Evolutionary conservation across 805 yeast genomes (phyloP).

Genomic region (Ogataea philodendri): DNA sequence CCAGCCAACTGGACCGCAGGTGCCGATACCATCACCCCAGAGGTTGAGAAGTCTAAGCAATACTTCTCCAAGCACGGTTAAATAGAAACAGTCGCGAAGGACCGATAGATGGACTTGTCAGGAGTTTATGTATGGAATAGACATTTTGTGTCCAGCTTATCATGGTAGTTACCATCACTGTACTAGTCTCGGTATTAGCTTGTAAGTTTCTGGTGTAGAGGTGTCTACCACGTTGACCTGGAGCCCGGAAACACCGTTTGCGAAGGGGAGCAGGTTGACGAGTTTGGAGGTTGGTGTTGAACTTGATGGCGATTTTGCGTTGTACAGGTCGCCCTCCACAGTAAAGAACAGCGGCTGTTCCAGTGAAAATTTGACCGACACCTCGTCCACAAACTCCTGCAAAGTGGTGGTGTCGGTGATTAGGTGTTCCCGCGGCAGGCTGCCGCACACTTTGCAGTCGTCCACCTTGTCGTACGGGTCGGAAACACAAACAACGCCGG

Average conservation of each 20-base stretch:
- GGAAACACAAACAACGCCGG: conserved; percentile 71
- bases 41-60: conserved; percentile 72
- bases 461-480: conserved; percentile 59
- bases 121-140: neutral
- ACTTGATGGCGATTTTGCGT: conserved; percentile 16
- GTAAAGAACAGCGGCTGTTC: conserved; percentile 24
- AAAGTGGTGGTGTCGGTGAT: conserved; percentile 13
- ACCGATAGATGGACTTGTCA: neutral
- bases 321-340: conserved; percentile 26
- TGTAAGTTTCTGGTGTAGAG: conserved; percentile 5
- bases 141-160: conserved; percentile 1
- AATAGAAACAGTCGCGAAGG: no score
- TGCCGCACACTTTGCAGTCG: conserved; percentile 79
- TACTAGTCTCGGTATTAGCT: conserved; percentile 7
- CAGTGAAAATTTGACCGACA: conserved; percentile 17
- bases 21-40: conserved; percentile 86
- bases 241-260: conserved; percentile 6
- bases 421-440: conserved; percentile 19
- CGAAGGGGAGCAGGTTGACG: conserved; percentile 20
- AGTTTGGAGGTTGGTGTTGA: no score
- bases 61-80: conserved; percentile 58
- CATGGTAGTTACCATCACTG: neutral
- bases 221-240: conserved; percentile 23
- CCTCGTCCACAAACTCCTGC: conserved; percentile 16
- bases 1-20: conserved; percentile 99